Base-by-base conservation (phyloP, 2,329 filamentous ascomycete species). In the Aspergillus phoenicis region DNA sequence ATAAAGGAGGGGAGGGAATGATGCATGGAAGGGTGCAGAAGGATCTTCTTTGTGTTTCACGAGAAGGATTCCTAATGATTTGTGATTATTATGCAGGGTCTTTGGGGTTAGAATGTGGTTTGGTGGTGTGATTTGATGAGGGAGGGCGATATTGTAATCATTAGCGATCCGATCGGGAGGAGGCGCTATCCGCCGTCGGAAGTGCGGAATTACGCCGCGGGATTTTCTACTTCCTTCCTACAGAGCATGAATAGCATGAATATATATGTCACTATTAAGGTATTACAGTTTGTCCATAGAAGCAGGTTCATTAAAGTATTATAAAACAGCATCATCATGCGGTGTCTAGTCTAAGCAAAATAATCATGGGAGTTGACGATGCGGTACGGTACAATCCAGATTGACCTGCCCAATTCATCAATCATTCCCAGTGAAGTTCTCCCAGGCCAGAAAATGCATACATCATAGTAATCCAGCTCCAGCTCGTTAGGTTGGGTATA, bases 151-250 rank as follows among this genome's bases (percentile, higher is more conserved):
- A 20, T 47, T 30, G 53, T 36, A 56, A 56, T 56, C 52, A 43
- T 17, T 8, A 10, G 15, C 24, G 39, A 56, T 56, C 53, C 53
- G 53, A 56, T 56, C 53, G 53, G 52, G 53, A 45, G 26, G 53
- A 20, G 11, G 53, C 20, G 13, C 39, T 15, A 47, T 56, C 53
- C 52, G 26, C 36, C 28, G 39, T 56, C 53, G 41, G 53, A 41
- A 56, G 53, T 36, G 53, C 53, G 53, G 53, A 56, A 56, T 56
- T 56, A 7, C 2, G 20, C 53, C 53, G 53, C 53, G 26, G n/a
- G 11, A 11, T 4, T 10, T 30, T 30, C 8, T 11, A 11, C 10
- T 33, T 13, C 1, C 26, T 26, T 1, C 26, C 30, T 30, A 11
- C 8, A 11, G 2, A 4, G 8, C 28, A 30, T 30, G 8, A 4